Evolutionary conservation across 2,329 filamentous ascomycete species (phyloP), one percentile per base, ranked within the genome.

Genomic region (Alternaria viburni): DNA sequence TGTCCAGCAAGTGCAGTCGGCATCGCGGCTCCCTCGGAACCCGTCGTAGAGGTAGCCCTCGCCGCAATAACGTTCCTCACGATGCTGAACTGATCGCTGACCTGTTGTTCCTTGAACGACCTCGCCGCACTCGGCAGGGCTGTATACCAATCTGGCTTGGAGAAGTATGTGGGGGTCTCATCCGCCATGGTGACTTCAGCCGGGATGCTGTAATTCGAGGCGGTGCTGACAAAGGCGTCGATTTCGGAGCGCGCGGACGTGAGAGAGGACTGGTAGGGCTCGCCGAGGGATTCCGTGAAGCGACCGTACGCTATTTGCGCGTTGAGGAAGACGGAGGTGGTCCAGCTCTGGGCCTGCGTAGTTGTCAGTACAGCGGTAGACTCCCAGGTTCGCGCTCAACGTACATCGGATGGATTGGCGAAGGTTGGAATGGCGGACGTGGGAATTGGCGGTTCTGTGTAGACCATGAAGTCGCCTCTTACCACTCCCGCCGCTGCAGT

Each of bases 71-170:
- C 64, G 4, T 59, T 66, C 56, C 71, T 65, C 9, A 77, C 67
- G 47, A 74, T 73, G 41, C 72, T 75, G 54, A 74, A 77, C 64
- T 77, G 72, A 49, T 75, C 71, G 11, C 54, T 54, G 11, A 77
- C 74, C 66, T 77, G 74, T 50, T 69, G 66, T 57, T 77, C 75
- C 66, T 77, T 77, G 59, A 76, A 77, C 23, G 63, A 60, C 25
- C 68, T 57, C n/a, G 67, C 75, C 19, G 64, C 64, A 36, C 64
- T 72, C 23, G 75, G 75, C 54, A 77, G 64, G 56, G 75, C 74
- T 13, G 66, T 68, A 21, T 77, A 77, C 75, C 75, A 77, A 12
- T 67, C 59, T 23, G 75, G 75, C 32, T 57, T 63, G 17, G 66
- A 70, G 28, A 67, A 69, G 56, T 66, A 74, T 6, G 71, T 72